phyloP scores from a whole-genome alignment of 768 basidiomycete genomes.

The Pleurotus platypus region DNA sequence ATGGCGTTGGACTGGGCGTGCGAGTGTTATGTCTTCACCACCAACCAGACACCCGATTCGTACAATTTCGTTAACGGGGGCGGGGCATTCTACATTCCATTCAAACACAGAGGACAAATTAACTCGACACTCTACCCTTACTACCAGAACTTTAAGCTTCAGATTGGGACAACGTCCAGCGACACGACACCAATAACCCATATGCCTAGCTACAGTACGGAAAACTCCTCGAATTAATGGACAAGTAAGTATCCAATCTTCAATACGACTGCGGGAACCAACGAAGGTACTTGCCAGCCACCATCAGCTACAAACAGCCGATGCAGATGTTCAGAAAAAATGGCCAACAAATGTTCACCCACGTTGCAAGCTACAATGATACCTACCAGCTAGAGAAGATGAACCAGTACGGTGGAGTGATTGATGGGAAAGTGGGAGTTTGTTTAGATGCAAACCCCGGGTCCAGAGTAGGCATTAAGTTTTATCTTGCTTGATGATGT shows the following conservation, averaged over 20 bases:
- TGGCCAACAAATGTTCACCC: background rate
- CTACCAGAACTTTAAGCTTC: background rate
- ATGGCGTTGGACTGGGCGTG: background rate
- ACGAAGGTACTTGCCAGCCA: background rate
- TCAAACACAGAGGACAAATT: background rate
- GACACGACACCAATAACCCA: background rate
- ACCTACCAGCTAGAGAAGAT: background rate
- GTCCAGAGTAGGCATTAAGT: background rate
- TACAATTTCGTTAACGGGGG: background rate
- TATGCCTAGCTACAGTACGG: background rate
- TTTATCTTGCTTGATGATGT: background rate
- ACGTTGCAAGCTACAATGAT: background rate
- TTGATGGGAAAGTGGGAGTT: background rate
- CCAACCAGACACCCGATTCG: background rate
- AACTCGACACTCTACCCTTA: background rate
- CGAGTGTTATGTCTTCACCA: background rate
- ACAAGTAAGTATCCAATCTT: background rate
- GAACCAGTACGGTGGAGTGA: background rate
- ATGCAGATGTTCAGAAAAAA: background rate
- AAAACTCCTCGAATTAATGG: background rate
- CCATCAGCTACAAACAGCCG: background rate
- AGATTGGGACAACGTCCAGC: background rate
- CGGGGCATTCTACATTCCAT: background rate
- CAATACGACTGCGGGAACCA: background rate
- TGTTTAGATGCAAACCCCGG: background rate